A percentile compares a stretch with the other conserved stretches of the same genome.
Conservation (phyloP, 345 rosid species). For the Lenwebbia sp. region DNA sequence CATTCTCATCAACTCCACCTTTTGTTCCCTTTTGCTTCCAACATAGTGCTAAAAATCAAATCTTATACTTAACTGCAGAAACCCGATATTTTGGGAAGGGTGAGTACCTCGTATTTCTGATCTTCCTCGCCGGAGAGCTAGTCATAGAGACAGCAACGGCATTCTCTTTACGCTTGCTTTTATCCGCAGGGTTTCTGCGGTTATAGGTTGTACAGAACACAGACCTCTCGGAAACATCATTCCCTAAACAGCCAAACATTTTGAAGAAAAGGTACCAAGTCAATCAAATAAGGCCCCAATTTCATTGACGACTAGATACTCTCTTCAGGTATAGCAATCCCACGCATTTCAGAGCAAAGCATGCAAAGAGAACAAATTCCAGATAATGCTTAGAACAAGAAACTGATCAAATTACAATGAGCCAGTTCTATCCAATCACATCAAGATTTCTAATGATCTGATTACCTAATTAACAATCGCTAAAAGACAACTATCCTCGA, state of each 20-base stretch:
- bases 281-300: background rate
- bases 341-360: background rate
- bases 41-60: background rate
- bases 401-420: background rate
- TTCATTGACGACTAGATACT: background rate
- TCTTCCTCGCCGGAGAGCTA: conserved; percentile 13
- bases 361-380: background rate
- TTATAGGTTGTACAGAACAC: conserved; percentile 34
- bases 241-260: conserved; percentile 2
- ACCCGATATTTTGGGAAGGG: background rate
- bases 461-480: background rate
- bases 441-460: background rate
- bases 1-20: background rate
- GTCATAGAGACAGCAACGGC: conserved; percentile 9
- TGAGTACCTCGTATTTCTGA: background rate
- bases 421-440: background rate
- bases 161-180: conserved; percentile 24
- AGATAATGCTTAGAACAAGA: background rate
- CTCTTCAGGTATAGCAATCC: too few species aligned
- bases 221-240: background rate
- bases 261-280: background rate
- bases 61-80: background rate
- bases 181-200: conserved; percentile 18
- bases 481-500: background rate
- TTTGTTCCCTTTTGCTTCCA: background rate